Base-by-base conservation (phyloP, 108 stramenopile species). In the Ochromonas danica region DNA sequence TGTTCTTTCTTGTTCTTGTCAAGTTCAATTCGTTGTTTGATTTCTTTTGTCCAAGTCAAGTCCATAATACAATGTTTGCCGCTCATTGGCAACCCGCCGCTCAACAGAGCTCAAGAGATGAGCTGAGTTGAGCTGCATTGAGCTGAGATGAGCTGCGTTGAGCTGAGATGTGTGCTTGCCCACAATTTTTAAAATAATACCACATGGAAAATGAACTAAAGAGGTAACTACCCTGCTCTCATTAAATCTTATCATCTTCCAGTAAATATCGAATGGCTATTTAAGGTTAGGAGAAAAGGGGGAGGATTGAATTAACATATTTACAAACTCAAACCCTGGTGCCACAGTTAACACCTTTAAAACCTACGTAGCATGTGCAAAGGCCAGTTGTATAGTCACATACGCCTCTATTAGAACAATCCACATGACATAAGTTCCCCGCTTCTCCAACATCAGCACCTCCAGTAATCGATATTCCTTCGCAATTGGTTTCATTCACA, bases 351-450 rank as follows among this genome's bases (percentile, higher is more conserved):
- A 61, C 38, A 1, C 82, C 82, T 31, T 3, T 77, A 67, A 82
- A 82, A 28, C 85, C 87, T 22, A 45, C 31, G 80, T 79, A 88
- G 61, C 87, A 88, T 22, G 22, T 25, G 79, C 87, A 88, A 31
- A 70, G n/a, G 3, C 87, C 87, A 1, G 82, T 82, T 1, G 0
- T 36, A n/a, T 85, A 62, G 79, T 88, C 82, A 60, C 87, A 88
- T 1, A 80, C 33, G 1, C 87, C 87, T 28, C 87, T 67, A 41
- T 85, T 85, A 60, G 81, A 70, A 71, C 87, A 88, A 61, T 88
- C 87, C 62, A 83, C 84, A 42, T 87, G 86, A 80, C 87, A 88
- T 35, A 27, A 38, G 79, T 88, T 88, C 17, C 87, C 87, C 45
- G 28, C 61, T 0, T 51, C 17, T 0, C 87, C 87, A 40, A 82